Conservation (phyloP, 2,329 filamentous ascomycete genomes). For the Fusarium albosuccineum region DNA sequence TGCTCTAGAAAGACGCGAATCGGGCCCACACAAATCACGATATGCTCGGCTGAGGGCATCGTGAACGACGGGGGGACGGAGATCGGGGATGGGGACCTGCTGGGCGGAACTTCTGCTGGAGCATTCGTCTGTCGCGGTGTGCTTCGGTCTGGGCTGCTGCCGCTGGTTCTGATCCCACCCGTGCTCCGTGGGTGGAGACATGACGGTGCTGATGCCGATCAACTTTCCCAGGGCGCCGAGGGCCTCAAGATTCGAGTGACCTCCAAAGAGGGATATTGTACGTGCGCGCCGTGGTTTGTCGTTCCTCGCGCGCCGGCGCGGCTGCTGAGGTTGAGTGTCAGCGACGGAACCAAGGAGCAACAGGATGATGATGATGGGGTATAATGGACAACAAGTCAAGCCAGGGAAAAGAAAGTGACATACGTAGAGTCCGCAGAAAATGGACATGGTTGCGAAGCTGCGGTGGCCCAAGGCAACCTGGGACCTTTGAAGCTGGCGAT, state of each 20-base stretch:
- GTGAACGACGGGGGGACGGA: constrained; percentile 64
- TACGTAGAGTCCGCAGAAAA: constrained; percentile 43
- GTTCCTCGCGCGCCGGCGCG: constrained; percentile 24
- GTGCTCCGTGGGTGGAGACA: constrained; percentile 46
- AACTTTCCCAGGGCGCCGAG: constrained; percentile 49
- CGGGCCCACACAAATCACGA: constrained; percentile 56
- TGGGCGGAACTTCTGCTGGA: constrained; percentile 43
- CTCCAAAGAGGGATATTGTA: constrained; percentile 56
- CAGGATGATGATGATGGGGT: neutral
- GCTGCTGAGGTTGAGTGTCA: constrained; percentile 28
- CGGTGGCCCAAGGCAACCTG: constrained; percentile 14
- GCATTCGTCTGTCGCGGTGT: constrained; percentile 37
- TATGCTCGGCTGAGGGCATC: constrained; percentile 63
- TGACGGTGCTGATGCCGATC: constrained; percentile 50
- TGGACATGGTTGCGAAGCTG: constrained; percentile 32
- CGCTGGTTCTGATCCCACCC: constrained; percentile 26
- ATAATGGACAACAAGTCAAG: neutral
- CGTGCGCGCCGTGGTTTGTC: constrained; percentile 49
- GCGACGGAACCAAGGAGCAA: constrained; percentile 5
- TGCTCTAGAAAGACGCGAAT: constrained; percentile 48
- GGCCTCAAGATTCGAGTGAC: constrained; percentile 51
- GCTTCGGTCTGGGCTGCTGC: constrained; percentile 35
- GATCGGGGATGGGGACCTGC: constrained; percentile 41
- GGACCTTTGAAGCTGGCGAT: constrained; percentile 35
- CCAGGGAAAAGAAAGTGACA: neutral